These are phyloP conservation scores for Rhynchospora breviuscula DNA, from an alignment of 176 grass and related monocot species.

Conservation along the genomic window DNA sequence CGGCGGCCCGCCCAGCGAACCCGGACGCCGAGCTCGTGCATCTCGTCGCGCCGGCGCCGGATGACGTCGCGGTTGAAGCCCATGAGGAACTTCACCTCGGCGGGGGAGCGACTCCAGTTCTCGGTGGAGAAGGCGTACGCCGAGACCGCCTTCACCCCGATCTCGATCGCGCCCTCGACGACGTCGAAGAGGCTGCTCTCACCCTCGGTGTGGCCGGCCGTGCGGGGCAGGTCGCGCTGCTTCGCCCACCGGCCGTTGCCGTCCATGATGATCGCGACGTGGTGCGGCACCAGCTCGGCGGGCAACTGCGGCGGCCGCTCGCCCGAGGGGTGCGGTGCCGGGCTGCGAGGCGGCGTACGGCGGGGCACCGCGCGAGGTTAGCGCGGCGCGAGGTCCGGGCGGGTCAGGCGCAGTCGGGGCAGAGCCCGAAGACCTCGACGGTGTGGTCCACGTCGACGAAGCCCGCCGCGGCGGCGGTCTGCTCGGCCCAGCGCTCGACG, in stretches of 20 bases:
- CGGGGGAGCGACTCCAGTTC: conserved; percentile 74
- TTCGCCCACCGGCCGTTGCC: conserved; percentile 69
- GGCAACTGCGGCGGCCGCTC: conserved; percentile 11
- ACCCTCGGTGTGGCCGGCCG: conserved; percentile 56
- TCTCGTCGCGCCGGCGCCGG: no score
- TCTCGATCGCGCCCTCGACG: conserved; percentile 40
- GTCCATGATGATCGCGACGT: conserved; percentile 87
- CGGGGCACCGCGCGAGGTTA: conserved; percentile 32
- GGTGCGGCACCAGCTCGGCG: conserved; percentile 37
- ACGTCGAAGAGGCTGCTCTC: conserved; percentile 45
- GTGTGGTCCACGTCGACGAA: no score
- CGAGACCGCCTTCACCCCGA: conserved; percentile 56
- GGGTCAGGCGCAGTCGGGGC: not conserved
- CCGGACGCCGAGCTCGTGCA: no score
- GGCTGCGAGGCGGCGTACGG: not conserved
- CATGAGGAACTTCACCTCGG: no score
- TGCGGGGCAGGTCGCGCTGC: conserved; percentile 39
- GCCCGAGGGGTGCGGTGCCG: not conserved
- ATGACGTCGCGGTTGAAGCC: no score
- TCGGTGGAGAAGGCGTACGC: conserved; percentile 75
- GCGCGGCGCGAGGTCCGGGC: not conserved
- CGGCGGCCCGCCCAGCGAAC: no score
- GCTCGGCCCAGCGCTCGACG: no score
- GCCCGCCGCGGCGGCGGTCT: no score
- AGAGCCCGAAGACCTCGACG: no score